Base-by-base conservation (phyloP, 78 protist genomes). In the Dictyostelium intermedium region DNA sequence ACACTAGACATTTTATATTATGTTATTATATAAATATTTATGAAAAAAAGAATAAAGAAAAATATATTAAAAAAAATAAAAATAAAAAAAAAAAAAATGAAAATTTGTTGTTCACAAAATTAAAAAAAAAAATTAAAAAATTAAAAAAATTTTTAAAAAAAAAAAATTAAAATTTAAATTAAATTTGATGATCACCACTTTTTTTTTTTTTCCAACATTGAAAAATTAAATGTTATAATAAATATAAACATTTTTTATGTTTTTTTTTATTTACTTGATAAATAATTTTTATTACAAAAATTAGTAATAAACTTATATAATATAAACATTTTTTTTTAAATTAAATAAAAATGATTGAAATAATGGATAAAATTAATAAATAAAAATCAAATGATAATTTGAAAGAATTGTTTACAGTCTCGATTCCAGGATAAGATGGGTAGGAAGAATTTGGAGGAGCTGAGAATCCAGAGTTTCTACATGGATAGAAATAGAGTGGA, bases 1-100 rank as follows among this genome's bases (percentile, higher is more conserved):
- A 87, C 92, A 43, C 92, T 87, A n/a, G 92, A 77, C 92, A 87
- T 87, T 72, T 23, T 87, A 34, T 30, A 23, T 74, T 74, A 11
- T 34, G 13, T 27, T 20, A 41, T 37, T 83, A 5, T 83, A 61
- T n/a, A 78, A 45, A 45, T 37, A 76, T 16, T 20, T 32, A 76
- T 27, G 11, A 61, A 61, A 69, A 69, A 69, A 69, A 69, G 10
- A 11, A 13, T 1, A 1, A 1, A 69, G 34, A 32, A 69, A 69
- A 69, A 27, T 69, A 27, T 13, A 30, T 30, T 30, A 30, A 69
- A 69, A 69, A 30, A 25, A 30, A 69, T 30, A 69, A 69, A 69
- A 61, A 61, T 7, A 61, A n/a, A 61, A 69, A 69, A 69, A 69
- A 69, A 69, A 30, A 69, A 69, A 69, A 69, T 25, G 8, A 30